Base-by-base conservation (phyloP, 1,284 basidiomycete species). In the Puccinia polysora region DNA sequence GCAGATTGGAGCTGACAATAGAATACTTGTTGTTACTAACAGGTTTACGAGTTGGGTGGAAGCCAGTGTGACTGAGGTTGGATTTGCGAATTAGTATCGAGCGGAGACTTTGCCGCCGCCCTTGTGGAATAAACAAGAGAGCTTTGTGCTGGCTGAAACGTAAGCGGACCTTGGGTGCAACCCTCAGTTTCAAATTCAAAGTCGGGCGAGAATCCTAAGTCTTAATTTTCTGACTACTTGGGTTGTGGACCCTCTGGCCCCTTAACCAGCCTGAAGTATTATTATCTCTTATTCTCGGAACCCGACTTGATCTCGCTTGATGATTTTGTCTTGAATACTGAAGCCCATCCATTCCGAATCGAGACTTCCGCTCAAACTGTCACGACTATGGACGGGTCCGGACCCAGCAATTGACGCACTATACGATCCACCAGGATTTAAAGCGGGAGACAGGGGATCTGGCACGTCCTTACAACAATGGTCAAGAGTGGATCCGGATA, bases 81-180 rank as follows among this genome's bases (percentile, higher is more conserved):
- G 75, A 43, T 80, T 83, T 62, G 79, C 81, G 25, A 78, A 79
- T 45, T 76, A 84, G 55, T 63, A 75, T 10, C 81, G 84, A 75
- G 83, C 84, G 30, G 77, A 78, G 28, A 23, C 32, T 1, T 69
- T 78, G 4, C 82, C 81, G 0, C 75, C 78, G 0, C 14, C 52
- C 0, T 74, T 76, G 65, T 62, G 70, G 18, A 81, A 83, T 74
- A 79, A 79, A 34, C 81, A 83, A 82, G 83, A 85, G 76, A 81
- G 80, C 63, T 85, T 84, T 75, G 82, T 83, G 6, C 81, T 85
- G 64, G 84, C 84, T 8, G 84, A 84, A 78, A 84, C 83, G 32
- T 82, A 82, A 81, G 84, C 76, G 14, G 18, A 60, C 58, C 18
- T 36, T 34, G 18, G 8, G 4, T 1, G 28, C 38, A 38, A 1